Percentiles rank a stretch among this genome's conserved stretches.
These are phyloP conservation scores for Alternaria gansuensis DNA, from an alignment of 2,329 filamentous ascomycete genomes.

Conservation along the genomic window DNA sequence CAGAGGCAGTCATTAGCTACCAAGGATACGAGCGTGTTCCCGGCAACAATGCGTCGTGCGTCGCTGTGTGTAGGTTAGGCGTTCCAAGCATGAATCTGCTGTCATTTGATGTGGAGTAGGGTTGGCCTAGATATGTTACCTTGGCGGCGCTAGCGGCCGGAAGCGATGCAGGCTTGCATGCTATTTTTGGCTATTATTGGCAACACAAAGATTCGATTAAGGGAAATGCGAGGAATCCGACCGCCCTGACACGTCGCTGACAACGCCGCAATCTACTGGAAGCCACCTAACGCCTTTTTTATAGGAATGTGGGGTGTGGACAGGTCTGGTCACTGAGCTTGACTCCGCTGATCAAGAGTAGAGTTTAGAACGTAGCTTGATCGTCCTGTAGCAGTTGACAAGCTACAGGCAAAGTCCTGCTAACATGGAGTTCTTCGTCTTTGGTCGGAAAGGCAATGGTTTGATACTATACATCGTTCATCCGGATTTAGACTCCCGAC, in stretches of 20 bases:
- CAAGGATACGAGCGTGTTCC: not conserved
- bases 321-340: not conserved
- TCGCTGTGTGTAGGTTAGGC: not conserved
- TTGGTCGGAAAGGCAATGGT: not conserved
- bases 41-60: not conserved
- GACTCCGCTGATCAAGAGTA: not conserved
- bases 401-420: not conserved
- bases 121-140: constrained; percentile 14
- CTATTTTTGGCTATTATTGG: constrained; percentile 2
- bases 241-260: not conserved
- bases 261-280: not conserved
- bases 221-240: not conserved
- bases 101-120: constrained; percentile 14
- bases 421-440: not conserved
- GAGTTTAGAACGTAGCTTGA: too few species aligned
- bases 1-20: not conserved
- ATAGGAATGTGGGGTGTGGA: not conserved
- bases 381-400: not conserved
- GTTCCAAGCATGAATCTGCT: not conserved
- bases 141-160: constrained; percentile 12
- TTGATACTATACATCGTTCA: not conserved
- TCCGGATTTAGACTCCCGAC: not conserved
- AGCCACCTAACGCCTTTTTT: not conserved
- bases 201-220: constrained; percentile 1
- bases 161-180: constrained; percentile 3